phyloP scores from a whole-genome alignment of 2,329 filamentous ascomycete genomes.

The Helminthosporium solani region DNA sequence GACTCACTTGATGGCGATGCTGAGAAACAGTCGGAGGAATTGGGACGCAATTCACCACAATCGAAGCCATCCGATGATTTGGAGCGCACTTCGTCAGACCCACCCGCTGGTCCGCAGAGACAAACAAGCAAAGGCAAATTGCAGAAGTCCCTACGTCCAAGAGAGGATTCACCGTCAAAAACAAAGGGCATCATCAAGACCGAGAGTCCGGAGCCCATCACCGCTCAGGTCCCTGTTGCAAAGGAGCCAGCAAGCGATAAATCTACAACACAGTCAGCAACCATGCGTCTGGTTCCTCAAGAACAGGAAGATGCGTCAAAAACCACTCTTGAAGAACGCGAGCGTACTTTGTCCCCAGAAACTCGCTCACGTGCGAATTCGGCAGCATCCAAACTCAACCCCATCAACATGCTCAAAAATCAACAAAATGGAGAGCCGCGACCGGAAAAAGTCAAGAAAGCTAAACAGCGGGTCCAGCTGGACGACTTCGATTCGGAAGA shows the following conservation, averaged over 20 bases:
- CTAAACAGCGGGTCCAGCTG: constrained; percentile 64
- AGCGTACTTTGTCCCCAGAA: constrained; percentile 22
- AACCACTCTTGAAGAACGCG: constrained; percentile 17
- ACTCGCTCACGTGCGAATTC: constrained; percentile 20
- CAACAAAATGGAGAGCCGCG: constrained; percentile 50
- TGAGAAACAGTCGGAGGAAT: constrained; percentile 47
- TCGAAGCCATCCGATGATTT: constrained; percentile 35
- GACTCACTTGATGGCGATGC: constrained; percentile 44
- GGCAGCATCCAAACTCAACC: constrained; percentile 20
- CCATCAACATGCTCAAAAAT: constrained; percentile 41
- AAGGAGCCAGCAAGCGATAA: constrained; percentile 19
- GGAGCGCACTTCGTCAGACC: constrained; percentile 34
- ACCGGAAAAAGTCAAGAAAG: constrained; percentile 59
- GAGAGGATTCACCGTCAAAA: constrained; percentile 37
- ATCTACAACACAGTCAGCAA: constrained; percentile 18
- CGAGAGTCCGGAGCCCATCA: constrained; percentile 31
- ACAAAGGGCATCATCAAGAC: constrained; percentile 34
- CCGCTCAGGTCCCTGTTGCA: constrained; percentile 11
- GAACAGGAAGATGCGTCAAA: constrained; percentile 24
- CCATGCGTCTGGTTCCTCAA: constrained; percentile 38
- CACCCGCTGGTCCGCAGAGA: constrained; percentile 26
- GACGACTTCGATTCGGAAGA: constrained; percentile 68
- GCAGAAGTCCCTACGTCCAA: constrained; percentile 35
- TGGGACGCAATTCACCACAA: constrained; percentile 36
- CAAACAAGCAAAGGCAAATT: constrained; percentile 43